Base-by-base conservation (phyloP, 2,329 filamentous ascomycete species). In the Colletotrichum sp. region DNA sequence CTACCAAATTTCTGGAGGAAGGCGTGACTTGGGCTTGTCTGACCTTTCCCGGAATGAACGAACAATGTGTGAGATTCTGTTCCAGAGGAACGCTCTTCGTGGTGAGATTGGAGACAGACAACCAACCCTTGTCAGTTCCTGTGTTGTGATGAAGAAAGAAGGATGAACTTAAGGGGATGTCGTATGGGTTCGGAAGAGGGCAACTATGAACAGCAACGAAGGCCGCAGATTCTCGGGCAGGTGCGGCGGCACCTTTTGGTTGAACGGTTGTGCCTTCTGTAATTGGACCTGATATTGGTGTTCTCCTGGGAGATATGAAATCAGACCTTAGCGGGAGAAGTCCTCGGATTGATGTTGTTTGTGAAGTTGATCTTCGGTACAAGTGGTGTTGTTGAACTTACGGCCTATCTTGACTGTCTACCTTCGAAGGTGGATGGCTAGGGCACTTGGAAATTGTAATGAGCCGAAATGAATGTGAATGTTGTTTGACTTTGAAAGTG, bases 261-360 rank as follows among this genome's bases (percentile, higher is more conserved):
- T 10, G 5, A 3, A n/a, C 2, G 39, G 18, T 4, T n/a, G 5
- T n/a, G 39, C 39, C 36, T 9, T 49, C 18, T 12, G 18, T 12
- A 6, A 3, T 6, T n/a, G 39, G 1, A n/a, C 18, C 39, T 4
- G 5, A n/a, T 6, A 6, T n/a, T 2, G 39, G 5, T 49, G 39
- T n/a, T 9, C 39, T 49, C 6, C 0, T 49, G 5, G 18, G 1
- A 10, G 18, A 49, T n/a, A 3, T n/a, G 34, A 39, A 39, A 39
- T 3, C 1, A 18, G 9, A 5, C 18, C 5, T 2, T 49, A 5
- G 18, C 3, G 1, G 3, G 18, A n/a, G 1, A 3, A 49, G 18
- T 2, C 6, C 34, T 36, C 34, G 15, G 1, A 36, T 36, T 36
- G 34, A 36, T 36, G 34, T 36, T 16, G 34, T n/a, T 49, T 49